phyloP scores from a whole-genome alignment of 2,329 filamentous ascomycete species.

The Fusarium sp. region DNA sequence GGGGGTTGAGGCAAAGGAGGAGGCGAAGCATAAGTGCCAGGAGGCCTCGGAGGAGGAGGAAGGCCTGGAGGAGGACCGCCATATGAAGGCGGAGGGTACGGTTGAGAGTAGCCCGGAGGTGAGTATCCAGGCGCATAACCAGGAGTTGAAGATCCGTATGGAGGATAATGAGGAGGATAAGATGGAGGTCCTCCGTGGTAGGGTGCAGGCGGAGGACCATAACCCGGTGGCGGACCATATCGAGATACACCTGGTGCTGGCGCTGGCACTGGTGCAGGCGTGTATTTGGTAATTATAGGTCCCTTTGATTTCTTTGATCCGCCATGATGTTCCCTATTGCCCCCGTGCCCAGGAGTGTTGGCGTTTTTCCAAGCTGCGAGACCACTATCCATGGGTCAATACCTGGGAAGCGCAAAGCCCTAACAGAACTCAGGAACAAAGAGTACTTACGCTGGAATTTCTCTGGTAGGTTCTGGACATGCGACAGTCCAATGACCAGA shows the following conservation, averaged over 20 bases:
- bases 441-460: slow-evolving; percentile 65
- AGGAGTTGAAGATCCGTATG: slow-evolving; percentile 42
- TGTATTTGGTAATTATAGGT: slow-evolving; percentile 56
- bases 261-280: slow-evolving; percentile 48
- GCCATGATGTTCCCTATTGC: slow-evolving; percentile 50
- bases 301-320: slow-evolving; percentile 54
- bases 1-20: slow-evolving; percentile 34
- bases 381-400: slow-evolving; percentile 49
- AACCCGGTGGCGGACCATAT: slow-evolving; percentile 48
- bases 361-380: slow-evolving; percentile 57
- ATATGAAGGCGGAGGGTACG: slow-evolving; percentile 47
- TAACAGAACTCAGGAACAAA: background rate
- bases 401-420: slow-evolving; percentile 8
- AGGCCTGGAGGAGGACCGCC: slow-evolving; percentile 44
- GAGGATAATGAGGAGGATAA: slow-evolving; percentile 44
- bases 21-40: slow-evolving; percentile 35
- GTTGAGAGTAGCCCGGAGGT: slow-evolving; percentile 46
- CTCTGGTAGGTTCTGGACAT: slow-evolving; percentile 66
- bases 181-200: slow-evolving; percentile 48
- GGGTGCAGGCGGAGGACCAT: slow-evolving; percentile 45
- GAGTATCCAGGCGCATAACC: slow-evolving; percentile 50
- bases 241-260: slow-evolving; percentile 28
- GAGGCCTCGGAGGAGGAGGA: slow-evolving; percentile 44
- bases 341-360: slow-evolving; percentile 48
- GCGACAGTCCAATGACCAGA: slow-evolving; percentile 67